Evolutionary conservation across 2,329 filamentous ascomycete genomes (phyloP).

Genomic region (Ophiostoma quercus): DNA sequence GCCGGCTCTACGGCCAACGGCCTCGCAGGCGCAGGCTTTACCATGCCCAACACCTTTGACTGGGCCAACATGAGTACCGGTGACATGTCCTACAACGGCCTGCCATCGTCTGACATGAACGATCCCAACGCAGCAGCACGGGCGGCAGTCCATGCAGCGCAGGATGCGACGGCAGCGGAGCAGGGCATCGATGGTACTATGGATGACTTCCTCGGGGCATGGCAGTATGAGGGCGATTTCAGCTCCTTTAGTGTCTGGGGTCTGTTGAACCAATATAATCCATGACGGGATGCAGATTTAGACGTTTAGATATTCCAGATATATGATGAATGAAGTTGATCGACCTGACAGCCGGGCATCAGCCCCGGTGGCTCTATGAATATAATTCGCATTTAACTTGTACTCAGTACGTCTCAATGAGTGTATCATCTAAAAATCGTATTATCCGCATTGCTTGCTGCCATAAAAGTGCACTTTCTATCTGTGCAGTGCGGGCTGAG

Average conservation of each 20-base stretch:
- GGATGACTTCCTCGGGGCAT: conserved; percentile 30
- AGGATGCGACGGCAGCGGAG: not conserved
- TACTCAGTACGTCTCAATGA: too few species aligned
- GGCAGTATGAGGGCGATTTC: conserved; percentile 53
- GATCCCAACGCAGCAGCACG: not conserved
- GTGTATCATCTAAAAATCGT: not conserved
- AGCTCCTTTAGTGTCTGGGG: conserved; percentile 53
- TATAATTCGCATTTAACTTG: too few species aligned
- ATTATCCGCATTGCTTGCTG: not conserved
- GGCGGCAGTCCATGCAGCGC: conserved; percentile 18
- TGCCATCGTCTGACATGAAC: conserved; percentile 29
- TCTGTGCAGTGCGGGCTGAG: not conserved
- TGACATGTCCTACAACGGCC: conserved; percentile 53
- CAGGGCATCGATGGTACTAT: conserved; percentile 13
- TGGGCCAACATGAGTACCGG: conserved; percentile 49
- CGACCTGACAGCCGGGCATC: too few species aligned
- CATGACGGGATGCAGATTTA: not conserved
- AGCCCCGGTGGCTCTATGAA: too few species aligned
- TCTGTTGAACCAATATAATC: conserved; percentile 46
- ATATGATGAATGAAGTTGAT: not conserved
- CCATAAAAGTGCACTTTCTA: not conserved
- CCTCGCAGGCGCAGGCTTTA: not conserved
- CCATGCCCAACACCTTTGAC: conserved; percentile 43
- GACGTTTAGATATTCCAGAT: not conserved
- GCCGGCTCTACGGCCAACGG: not conserved